Evolutionary conservation across 768 basidiomycete genomes (phyloP), one percentile per base, ranked within the genome.

Genomic region (Tulasnella sp.): DNA sequence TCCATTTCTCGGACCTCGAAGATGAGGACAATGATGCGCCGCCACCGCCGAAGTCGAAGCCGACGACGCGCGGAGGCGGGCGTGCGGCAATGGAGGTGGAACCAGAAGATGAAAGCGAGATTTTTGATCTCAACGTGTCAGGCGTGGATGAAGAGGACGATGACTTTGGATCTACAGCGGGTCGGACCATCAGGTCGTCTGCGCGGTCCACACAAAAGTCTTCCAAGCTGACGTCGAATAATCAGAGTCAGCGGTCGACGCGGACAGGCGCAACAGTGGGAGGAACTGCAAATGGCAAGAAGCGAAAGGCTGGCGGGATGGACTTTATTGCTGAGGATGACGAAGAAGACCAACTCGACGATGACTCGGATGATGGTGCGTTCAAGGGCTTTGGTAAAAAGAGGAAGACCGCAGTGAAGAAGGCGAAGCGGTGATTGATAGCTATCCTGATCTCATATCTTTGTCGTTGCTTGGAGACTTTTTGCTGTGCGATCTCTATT

Each of bases 91-190:
- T 48, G 27, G n/a, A n/a, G n/a, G 46, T 29, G 11, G 21, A 22
- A 22, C 54, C 54, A 1, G 54, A 56, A 34, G 54, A 56, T 8
- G 54, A 56, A 27, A 56, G 54, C 43, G 54, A 56, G 45, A 56
- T 56, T 22, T 56, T 56, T 25, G 54, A 56, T 29, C 41, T 56
- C 38, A 56, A 56, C 27, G 54, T 56, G 8, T 56, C 54, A 15
- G 54, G 21, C 1, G 52, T 38, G 34, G 54, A 56, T 46, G 54
- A 56, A 21, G 42, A 56, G 3, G 54, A 56, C 42, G 42, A 29
- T 3, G 21, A 21, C 27, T 48, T 38, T 15, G 34, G 34, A 5
- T 41, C 34, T 22, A 53, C 42, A 19, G 22, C 31, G 17, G 42
- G 52, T 42, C 31, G 42, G 21, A 53, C 52, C 7, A 12, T 53